Evolutionary conservation across 2,329 filamentous ascomycete genomes (phyloP).

Genomic region (Stagonosporopsis cucurbitacearum): DNA sequence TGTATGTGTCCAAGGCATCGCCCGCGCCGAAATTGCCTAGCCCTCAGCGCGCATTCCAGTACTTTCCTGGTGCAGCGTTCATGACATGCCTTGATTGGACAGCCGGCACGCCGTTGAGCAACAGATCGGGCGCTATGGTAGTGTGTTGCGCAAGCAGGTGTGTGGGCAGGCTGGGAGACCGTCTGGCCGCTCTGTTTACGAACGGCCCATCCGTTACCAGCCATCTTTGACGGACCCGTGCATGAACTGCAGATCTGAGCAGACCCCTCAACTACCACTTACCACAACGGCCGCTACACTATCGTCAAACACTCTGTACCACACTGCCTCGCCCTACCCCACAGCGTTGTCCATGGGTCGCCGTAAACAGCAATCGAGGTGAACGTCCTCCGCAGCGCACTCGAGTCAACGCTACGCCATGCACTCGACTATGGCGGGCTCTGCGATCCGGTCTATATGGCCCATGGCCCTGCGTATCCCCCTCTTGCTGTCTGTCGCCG

Average conservation of each 20-base stretch:
- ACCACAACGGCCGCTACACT: conserved; percentile 18
- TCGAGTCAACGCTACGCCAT: conserved; percentile 9
- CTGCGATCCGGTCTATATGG: conserved; percentile 5
- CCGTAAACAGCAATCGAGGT: conserved; percentile 25
- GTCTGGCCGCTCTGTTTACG: conserved; percentile 40
- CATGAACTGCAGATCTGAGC: conserved; percentile 44
- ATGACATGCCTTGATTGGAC: conserved; percentile 21
- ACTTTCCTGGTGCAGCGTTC: conserved; percentile 5
- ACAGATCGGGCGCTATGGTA: conserved; percentile 20
- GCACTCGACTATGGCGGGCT: conserved; percentile 6
- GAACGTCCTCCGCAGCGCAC: conserved; percentile 25
- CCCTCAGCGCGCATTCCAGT: conserved; percentile 23
- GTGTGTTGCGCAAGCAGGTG: conserved; percentile 30
- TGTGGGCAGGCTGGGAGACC: conserved; percentile 22
- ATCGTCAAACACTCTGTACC: conserved; percentile 22
- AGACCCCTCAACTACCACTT: conserved; percentile 24
- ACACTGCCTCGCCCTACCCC: conserved; percentile 17
- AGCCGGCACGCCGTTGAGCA: conserved; percentile 18
- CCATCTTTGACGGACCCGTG: conserved; percentile 36
- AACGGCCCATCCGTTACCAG: conserved; percentile 32
- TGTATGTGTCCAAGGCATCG: conserved; percentile 23
- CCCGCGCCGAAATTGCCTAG: conserved; percentile 18
- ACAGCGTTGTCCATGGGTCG: conserved; percentile 27
- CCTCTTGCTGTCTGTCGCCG: conserved; percentile 17
- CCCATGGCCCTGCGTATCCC: conserved; percentile 6